Base-by-base conservation (phyloP, 179 eudicot species). In the Monotropa hypopitys region DNA sequence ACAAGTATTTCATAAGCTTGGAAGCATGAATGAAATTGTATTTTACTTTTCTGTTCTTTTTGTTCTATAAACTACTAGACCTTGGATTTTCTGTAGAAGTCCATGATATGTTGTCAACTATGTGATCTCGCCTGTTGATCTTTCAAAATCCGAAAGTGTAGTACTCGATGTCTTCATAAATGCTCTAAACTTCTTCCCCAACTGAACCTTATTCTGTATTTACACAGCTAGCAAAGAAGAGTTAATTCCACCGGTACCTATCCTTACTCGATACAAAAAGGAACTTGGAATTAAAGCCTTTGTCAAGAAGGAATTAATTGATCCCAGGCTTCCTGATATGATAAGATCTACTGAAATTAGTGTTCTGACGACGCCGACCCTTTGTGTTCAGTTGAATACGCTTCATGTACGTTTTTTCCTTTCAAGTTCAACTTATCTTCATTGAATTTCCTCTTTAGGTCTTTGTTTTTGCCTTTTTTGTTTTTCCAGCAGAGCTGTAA, bases 351-450 rank as follows among this genome's bases (percentile, higher is more conserved):
- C 84, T 84, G 97, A 90, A 42, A 90, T 96, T 78, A 87, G 82
- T 80, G 96, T 90, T 74, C 77, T 88, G 85, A 80, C 92, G 2
- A 96, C 99, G 33, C 78, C 94, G 77, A 85, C 90, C 61, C 94
- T 96, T 46, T 96, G 99, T 68, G 91, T 93, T 61, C 98, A 91
- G 84, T 84, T 96, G 77, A 96, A 96, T 84, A 90, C 96, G 63
- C 93, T 96, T 35, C 87, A 93, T 82, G 99, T 96, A 82, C 85
- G 97, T 89, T 76, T 42, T 57, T 73, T 4, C 28, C 38, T 75
- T 38, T 51, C 9, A 21, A 74, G 21, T 46, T 16, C 70, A 16
- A 62, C 77, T 78, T 69, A 20, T 72, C 12, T 15, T 53, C 23
- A 70, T 6, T 5, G 20, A 56, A 49, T 45, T 69, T 70, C 45